Conservation (phyloP, 306 rosid genomes). For the Cajanus cajan region DNA sequence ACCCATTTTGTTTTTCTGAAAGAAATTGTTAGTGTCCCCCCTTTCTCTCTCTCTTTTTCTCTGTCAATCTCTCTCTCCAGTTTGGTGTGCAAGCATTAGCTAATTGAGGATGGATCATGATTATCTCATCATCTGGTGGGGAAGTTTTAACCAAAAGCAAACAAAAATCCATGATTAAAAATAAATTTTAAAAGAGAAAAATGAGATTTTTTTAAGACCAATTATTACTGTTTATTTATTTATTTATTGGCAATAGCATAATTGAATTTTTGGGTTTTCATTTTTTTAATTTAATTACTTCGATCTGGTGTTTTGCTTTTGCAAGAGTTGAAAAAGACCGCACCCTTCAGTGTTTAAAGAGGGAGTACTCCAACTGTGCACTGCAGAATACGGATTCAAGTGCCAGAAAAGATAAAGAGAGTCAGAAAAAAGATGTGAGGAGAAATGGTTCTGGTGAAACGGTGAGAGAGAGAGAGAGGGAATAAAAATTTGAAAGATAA, state of each 20-base stretch:
- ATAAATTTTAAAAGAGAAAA: neutral
- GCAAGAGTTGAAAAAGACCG: slow-evolving; percentile 67
- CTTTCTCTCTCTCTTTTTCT: neutral
- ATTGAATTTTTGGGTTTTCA: neutral
- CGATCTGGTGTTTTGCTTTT: slow-evolving; percentile 20
- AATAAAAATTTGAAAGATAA: neutral
- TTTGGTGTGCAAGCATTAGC: slow-evolving; percentile 60
- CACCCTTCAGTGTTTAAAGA: slow-evolving; percentile 48
- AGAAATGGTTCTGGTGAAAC: slow-evolving; percentile 24
- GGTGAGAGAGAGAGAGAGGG: slow-evolving; percentile 1
- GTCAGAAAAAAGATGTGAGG: slow-evolving; percentile 8
- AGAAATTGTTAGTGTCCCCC: neutral
- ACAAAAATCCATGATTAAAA: slow-evolving; percentile 45
- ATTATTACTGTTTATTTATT: neutral
- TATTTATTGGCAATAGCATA: neutral
- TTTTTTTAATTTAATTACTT: neutral
- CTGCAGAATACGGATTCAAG: slow-evolving; percentile 49
- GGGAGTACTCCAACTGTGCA: slow-evolving; percentile 26
- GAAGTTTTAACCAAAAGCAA: slow-evolving; percentile 60
- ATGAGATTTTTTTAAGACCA: neutral
- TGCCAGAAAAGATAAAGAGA: slow-evolving; percentile 35
- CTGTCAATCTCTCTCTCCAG: slow-evolving; percentile 27
- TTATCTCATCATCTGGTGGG: slow-evolving; percentile 91
- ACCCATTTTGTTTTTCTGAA: slow-evolving; percentile 40
- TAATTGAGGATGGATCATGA: slow-evolving; percentile 67